Conservation (phyloP, 371 early-diverging fungal genomes). For the Mucor mucedo region DNA sequence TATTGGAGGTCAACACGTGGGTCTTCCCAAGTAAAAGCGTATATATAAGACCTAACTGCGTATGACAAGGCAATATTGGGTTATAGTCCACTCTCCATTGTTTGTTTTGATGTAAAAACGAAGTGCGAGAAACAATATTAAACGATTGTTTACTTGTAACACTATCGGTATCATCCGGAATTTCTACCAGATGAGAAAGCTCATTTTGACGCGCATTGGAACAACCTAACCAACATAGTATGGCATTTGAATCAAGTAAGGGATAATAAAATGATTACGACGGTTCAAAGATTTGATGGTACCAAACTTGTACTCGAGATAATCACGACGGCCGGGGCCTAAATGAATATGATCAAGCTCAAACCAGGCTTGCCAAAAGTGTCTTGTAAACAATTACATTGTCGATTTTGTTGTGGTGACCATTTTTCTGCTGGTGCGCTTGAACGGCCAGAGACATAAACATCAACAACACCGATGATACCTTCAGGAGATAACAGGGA, state of each 20-base stretch:
- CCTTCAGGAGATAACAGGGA: conserved; percentile 71
- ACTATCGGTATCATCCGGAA: conserved; percentile 42
- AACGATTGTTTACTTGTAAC: conserved; percentile 41
- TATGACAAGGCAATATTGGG: conserved; percentile 65
- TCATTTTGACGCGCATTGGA: conserved; percentile 43
- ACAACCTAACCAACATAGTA: conserved; percentile 86
- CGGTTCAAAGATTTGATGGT: conserved; percentile 76
- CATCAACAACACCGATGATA: conserved; percentile 80
- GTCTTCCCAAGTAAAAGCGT: conserved; percentile 91
- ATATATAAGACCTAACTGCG: conserved; percentile 83
- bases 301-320: conserved; percentile 82
- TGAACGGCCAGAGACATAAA: conserved; percentile 72
- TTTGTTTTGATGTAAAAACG: conserved; percentile 37
- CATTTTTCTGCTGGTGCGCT: conserved; percentile 62
- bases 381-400: conserved; percentile 77
- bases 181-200: conserved; percentile 29
- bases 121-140: conserved; percentile 5
- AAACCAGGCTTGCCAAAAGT: conserved; percentile 85
- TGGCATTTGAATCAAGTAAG: conserved; percentile 79
- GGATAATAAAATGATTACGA: conserved; percentile 77
- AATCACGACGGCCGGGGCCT: conserved; percentile 80
- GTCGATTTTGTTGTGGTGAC: conserved; percentile 58
- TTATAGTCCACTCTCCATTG: conserved; percentile 76
- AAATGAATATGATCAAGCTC: conserved; percentile 82
- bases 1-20: conserved; percentile 78